These are phyloP conservation scores for Panaeolus cyanescens DNA, from an alignment of 768 basidiomycete species.

Conservation along the genomic window DNA sequence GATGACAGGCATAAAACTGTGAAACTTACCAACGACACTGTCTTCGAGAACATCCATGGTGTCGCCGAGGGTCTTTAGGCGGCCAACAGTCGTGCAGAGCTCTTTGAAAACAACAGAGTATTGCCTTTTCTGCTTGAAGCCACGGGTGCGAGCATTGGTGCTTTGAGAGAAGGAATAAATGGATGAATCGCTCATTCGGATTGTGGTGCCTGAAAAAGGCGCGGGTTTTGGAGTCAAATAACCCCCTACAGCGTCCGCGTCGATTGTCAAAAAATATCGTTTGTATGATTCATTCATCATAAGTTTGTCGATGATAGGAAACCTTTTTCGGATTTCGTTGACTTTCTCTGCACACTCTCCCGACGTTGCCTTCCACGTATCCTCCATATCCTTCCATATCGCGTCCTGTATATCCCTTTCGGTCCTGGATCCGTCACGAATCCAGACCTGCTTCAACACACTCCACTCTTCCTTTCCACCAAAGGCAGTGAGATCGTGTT, in stretches of 20 bases:
- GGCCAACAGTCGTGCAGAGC: background rate
- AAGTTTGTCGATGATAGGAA: too few relatives aligned
- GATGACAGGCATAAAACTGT: too few relatives aligned
- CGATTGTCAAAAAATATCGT: too few relatives aligned
- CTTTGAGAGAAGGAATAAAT: background rate
- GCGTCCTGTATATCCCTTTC: slow-evolving; percentile 15
- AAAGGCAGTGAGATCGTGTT: background rate
- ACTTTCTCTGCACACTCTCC: too few relatives aligned
- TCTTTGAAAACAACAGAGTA: slow-evolving; percentile 9
- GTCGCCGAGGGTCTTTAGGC: background rate
- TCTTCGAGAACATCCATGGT: slow-evolving; percentile 1
- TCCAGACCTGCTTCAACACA: slow-evolving; percentile 22
- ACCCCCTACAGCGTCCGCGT: background rate
- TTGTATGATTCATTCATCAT: too few relatives aligned
- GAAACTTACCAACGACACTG: background rate
- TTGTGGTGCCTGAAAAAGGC: background rate
- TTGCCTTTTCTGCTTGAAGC: slow-evolving; percentile 2
- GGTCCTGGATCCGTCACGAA: slow-evolving; percentile 7
- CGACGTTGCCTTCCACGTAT: too few relatives aligned
- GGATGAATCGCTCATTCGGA: background rate
- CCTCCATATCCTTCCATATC: slow-evolving; percentile 11
- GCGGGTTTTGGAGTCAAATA: background rate
- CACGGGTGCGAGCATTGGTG: background rate
- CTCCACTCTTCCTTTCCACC: background rate
- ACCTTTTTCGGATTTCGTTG: too few relatives aligned